These are phyloP conservation scores for Candida sp. DNA, from an alignment of 1,139 yeast genomes.

Conservation along the genomic window DNA sequence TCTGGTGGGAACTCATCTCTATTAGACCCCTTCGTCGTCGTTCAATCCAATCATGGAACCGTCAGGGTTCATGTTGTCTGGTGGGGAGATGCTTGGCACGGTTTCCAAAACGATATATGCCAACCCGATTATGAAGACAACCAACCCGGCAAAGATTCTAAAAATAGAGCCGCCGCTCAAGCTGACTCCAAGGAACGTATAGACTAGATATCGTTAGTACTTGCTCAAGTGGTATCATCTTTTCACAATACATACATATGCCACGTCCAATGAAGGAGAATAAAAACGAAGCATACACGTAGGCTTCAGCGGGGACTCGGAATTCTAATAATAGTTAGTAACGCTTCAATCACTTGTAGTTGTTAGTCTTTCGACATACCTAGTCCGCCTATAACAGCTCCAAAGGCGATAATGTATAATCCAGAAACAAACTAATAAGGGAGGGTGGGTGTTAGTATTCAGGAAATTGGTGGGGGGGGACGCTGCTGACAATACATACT, in stretches of 20 bases:
- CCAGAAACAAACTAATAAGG: conserved; percentile 54
- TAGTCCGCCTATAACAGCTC: conserved; percentile 56
- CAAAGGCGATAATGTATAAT: conserved; percentile 57
- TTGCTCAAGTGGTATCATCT: not conserved
- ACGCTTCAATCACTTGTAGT: too few relatives aligned
- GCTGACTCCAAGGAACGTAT: conserved; percentile 67
- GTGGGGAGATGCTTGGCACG: conserved; percentile 71
- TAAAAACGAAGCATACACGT: conserved; percentile 76
- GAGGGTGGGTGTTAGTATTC: not conserved
- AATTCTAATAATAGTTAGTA: conserved; percentile 43
- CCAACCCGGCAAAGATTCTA: conserved; percentile 56
- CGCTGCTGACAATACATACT: conserved; percentile 19
- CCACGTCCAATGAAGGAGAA: conserved; percentile 90
- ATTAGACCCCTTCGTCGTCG: conserved; percentile 28
- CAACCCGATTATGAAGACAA: conserved; percentile 63
- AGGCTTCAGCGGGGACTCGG: conserved; percentile 67
- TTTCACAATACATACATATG: conserved; percentile 46
- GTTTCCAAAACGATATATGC: conserved; percentile 67
- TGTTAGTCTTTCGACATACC: conserved; percentile 35
- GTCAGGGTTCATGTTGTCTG: conserved; percentile 70
- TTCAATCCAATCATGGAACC: conserved; percentile 49
- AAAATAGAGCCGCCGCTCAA: conserved; percentile 63
- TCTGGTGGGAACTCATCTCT: not conserved
- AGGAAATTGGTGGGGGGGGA: not conserved
- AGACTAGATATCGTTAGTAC: conserved; percentile 43